Conservation (phyloP, 306 rosid genomes). For the Trifolium subterraneum region DNA sequence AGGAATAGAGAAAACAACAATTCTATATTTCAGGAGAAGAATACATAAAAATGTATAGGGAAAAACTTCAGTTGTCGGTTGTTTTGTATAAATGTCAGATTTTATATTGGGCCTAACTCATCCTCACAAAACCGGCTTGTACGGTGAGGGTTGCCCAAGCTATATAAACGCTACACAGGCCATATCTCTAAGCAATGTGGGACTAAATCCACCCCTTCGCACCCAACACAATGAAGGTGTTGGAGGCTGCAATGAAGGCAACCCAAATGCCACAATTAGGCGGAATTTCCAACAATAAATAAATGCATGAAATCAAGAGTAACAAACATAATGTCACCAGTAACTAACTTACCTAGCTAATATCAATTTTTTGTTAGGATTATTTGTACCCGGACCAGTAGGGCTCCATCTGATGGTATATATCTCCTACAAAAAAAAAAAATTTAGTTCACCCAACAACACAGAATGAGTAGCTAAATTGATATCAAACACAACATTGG, state of each 20-base stretch:
- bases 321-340: slow-evolving; percentile 12
- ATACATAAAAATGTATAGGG: neutral
- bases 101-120: no score
- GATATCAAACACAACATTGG: slow-evolving; percentile 14
- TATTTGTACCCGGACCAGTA: slow-evolving; percentile 84
- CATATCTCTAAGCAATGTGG: no score
- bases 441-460: slow-evolving; percentile 28
- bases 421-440: slow-evolving; percentile 73
- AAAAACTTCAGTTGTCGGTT: neutral
- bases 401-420: slow-evolving; percentile 99
- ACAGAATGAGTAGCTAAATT: slow-evolving; percentile 15
- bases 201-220: no score
- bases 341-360: slow-evolving; percentile 77
- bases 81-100: slow-evolving; percentile 7
- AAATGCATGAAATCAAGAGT: neutral
- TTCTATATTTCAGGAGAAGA: slow-evolving; percentile 13
- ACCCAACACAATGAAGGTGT: no score
- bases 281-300: no score
- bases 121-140: no score
- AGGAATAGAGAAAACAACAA: neutral
- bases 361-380: slow-evolving; percentile 77
- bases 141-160: no score
- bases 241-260: no score
- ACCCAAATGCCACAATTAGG: no score
- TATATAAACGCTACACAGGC: no score